A percentile compares a stretch with the other conserved stretches of the same genome.
Evolutionary conservation across 225 moss, liverwort and hornwort species (phyloP).

Genomic region (Sphagnum contortum): DNA sequence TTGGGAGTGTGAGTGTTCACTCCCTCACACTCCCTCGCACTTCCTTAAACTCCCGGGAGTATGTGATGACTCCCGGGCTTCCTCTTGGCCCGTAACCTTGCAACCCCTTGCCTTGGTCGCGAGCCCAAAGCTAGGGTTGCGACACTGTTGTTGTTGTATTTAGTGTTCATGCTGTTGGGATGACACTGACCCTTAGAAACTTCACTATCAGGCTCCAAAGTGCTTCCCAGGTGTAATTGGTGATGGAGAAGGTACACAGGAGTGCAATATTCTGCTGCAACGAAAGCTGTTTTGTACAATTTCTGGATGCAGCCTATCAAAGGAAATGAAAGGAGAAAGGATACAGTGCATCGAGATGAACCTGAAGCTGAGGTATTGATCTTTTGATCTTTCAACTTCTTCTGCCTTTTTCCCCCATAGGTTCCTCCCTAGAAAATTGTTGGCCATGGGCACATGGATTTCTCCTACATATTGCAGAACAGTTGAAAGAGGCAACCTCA

Average conservation of each 20-base stretch:
- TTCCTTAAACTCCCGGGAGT: no score
- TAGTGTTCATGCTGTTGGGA: neutral
- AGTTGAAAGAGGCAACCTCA: neutral
- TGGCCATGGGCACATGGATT: neutral
- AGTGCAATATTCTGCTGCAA: neutral
- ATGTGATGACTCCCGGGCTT: no score
- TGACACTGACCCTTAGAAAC: neutral
- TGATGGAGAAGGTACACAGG: conserved; percentile 8
- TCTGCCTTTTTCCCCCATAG: conserved; percentile 1
- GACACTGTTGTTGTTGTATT: no score
- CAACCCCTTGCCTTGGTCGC: no score
- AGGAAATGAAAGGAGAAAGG: conserved; percentile 71
- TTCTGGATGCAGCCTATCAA: conserved; percentile 82
- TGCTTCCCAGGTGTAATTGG: no score
- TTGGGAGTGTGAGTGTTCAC: no score
- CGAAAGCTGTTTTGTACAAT: conserved; percentile 4
- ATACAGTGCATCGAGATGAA: conserved; percentile 15
- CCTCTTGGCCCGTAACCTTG: no score
- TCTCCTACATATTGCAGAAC: neutral
- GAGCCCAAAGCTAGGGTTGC: no score
- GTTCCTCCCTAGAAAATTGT: conserved; percentile 1
- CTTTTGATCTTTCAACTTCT: conserved; percentile 28
- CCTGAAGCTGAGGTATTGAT: conserved; percentile 33
- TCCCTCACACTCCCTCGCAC: no score
- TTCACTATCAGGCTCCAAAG: neutral